Conservation (phyloP, 352 stramenopile genomes). For the Pythium aquatile region DNA sequence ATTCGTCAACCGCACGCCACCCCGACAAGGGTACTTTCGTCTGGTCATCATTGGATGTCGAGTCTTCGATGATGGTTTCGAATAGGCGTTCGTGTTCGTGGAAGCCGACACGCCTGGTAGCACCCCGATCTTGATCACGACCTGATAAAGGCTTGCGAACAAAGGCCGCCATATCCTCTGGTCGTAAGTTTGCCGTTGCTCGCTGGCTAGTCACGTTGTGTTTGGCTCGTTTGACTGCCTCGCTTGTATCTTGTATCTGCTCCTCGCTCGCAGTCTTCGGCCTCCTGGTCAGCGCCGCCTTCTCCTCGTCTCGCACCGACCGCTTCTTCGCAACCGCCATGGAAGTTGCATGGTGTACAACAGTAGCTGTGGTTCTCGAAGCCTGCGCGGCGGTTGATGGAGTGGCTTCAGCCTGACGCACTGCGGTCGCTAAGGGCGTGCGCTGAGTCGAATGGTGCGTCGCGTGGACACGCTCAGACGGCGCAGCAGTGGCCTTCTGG, state of each 20-base stretch:
- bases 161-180: neutral
- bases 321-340: neutral
- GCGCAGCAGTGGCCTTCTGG: neutral
- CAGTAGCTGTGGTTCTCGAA: neutral
- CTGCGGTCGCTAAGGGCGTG: conserved; percentile 7
- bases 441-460: conserved; percentile 23
- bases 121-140: neutral
- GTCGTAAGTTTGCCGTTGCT: neutral
- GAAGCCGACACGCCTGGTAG: neutral
- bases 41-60: neutral
- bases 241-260: neutral
- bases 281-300: neutral
- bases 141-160: conserved; percentile 2
- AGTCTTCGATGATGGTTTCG: neutral
- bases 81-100: conserved; percentile 10
- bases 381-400: neutral
- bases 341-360: neutral
- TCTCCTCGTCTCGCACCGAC: neutral
- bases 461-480: conserved; percentile 26
- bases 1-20: conserved; percentile 45
- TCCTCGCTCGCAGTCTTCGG: neutral
- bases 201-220: neutral
- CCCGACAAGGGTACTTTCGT: neutral
- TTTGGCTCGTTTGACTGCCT: neutral
- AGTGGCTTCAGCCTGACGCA: neutral